phyloP scores from a whole-genome alignment of 2,329 filamentous ascomycete species.

The Fusarium brachygibbosum region DNA sequence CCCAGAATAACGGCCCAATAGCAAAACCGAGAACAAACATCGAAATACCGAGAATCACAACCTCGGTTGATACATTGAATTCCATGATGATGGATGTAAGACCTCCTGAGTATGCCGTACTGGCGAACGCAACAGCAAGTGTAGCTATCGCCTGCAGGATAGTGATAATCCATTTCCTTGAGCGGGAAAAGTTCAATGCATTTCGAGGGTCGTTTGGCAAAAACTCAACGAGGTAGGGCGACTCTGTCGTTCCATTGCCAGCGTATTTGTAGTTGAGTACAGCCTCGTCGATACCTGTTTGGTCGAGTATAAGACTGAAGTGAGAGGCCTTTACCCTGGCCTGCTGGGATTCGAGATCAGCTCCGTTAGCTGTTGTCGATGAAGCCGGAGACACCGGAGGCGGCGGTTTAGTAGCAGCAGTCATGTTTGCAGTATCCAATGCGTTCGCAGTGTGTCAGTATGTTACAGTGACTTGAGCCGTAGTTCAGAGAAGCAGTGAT shows the following conservation, averaged over 20 bases:
- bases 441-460: background rate
- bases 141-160: constrained; percentile 74
- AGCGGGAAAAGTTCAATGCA: constrained; percentile 69
- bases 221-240: constrained; percentile 78
- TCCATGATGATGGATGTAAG: constrained; percentile 65
- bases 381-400: constrained; percentile 39
- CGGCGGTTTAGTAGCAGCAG: constrained; percentile 37
- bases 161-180: constrained; percentile 76
- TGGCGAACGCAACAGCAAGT: constrained; percentile 77
- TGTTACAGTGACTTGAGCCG: constrained; percentile 1
- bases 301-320: constrained; percentile 68
- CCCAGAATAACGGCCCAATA: constrained; percentile 74
- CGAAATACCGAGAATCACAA: constrained; percentile 73
- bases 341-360: constrained; percentile 60
- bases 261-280: constrained; percentile 69
- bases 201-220: constrained; percentile 76
- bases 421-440: constrained; percentile 12
- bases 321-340: constrained; percentile 57
- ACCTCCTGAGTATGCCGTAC: constrained; percentile 75
- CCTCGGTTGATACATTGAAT: constrained; percentile 65
- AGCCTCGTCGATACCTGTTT: constrained; percentile 68
- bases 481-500: background rate
- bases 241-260: constrained; percentile 73
- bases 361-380: constrained; percentile 42
- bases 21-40: constrained; percentile 74